Evolutionary conservation across 345 rosid genomes (phyloP), one percentile per base, ranked within the genome.

Genomic region (Salix udensis): DNA sequence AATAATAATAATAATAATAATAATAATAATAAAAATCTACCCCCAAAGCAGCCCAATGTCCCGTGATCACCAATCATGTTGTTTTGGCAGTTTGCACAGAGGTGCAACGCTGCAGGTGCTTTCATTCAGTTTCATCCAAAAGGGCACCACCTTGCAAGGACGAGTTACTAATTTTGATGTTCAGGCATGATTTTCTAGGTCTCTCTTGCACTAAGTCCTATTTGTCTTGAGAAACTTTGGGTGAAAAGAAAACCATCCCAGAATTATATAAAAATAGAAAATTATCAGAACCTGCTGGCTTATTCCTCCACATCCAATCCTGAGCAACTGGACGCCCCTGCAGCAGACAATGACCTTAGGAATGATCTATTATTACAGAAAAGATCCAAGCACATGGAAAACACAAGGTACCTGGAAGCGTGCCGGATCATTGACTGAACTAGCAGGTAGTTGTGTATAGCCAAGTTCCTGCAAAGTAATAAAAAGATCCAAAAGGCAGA

Each of bases 221-320:
- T 28, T 23, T 28, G 4, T 11, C 15, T 28, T 23, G 36, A 28
- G 31, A 28, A 28, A 28, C 67, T 64, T 64, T 24, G 67, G 15
- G 4, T 11, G 16, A 44, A 44, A 44, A 44, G 16, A 44, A 44
- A 30, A 30, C 4, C 40, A 28, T 39, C 6, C 44, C 73, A 55
- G 16, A 68, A 13, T 26, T 60, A 28, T 19, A 39, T 53, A 13
- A 37, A 40, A 74, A 39, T 64, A 72, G 19, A 55, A 71, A 73
- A 77, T 42, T 36, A 76, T 74, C 68, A 65, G 73, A 84, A 93
- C 94, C 96, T 88, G 91, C 76, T 80, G 88, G 88, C 80, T 89
- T 93, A 68, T 86, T 88, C 84, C 89, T 93, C 99, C 94, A 88
- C 88, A 84, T 84, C 88, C 82, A 83, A 28, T 91, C 92, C 81